Evolutionary conservation across 257 asterid species (phyloP).

Genomic region (Solanum commersonii): DNA sequence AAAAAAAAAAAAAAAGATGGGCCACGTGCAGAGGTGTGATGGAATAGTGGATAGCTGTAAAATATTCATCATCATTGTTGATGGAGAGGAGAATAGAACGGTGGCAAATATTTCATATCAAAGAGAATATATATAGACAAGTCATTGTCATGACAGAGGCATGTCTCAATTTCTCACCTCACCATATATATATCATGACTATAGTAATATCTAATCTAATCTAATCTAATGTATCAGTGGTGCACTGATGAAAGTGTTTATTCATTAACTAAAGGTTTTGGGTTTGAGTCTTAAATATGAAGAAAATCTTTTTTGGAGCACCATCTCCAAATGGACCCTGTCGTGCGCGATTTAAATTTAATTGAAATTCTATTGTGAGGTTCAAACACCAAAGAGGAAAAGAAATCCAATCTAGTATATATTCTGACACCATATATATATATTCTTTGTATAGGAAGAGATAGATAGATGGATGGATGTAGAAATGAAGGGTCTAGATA

Average conservation of each 20-base stretch:
- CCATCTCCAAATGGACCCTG: accelerated
- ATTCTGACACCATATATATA: neutral
- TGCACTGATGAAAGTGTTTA: too few species aligned
- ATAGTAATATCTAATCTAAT: neutral
- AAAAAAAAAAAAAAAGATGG: neutral
- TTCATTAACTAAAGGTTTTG: too few species aligned
- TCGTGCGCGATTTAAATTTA: too few species aligned
- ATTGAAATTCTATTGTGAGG: accelerated
- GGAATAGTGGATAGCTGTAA: neutral
- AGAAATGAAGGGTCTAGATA: neutral
- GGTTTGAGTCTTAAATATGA: accelerated
- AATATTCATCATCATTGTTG: neutral
- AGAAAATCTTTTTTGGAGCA: too few species aligned
- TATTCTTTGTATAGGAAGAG: neutral
- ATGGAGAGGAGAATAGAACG: neutral
- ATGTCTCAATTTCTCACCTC: neutral
- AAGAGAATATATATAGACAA: neutral
- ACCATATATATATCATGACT: neutral
- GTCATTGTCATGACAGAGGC: slow-evolving; percentile 4
- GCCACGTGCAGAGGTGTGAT: neutral
- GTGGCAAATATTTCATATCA: neutral
- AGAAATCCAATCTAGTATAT: neutral
- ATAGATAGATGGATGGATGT: neutral
- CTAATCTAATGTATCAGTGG: neutral
- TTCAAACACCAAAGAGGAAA: too few species aligned